Conservation (phyloP, 2,329 filamentous ascomycete genomes). For the Thyridium curvatum region DNA sequence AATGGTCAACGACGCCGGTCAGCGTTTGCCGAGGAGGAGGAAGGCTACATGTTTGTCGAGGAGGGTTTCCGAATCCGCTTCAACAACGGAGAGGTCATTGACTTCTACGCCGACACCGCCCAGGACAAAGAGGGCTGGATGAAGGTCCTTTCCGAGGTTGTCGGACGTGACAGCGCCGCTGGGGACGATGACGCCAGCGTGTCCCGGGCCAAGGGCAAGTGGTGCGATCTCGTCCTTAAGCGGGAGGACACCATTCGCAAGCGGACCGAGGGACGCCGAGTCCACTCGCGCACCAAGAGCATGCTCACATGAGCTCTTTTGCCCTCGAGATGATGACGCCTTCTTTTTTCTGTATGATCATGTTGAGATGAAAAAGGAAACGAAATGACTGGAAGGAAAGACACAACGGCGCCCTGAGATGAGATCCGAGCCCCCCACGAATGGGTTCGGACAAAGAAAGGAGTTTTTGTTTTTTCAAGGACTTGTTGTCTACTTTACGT, state of each 20-base stretch:
- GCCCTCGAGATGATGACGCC: too few relatives aligned
- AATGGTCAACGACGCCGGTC: constrained; percentile 80
- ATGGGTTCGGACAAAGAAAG: neutral
- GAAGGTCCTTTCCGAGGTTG: constrained; percentile 71
- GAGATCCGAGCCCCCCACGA: too few relatives aligned
- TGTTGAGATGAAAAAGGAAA: neutral
- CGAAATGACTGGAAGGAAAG: constrained; percentile 3
- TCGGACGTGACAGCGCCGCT: constrained; percentile 47
- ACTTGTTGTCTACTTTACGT: neutral
- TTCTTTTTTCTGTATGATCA: too few relatives aligned
- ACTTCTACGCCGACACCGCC: constrained; percentile 91
- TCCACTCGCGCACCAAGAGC: constrained; percentile 54
- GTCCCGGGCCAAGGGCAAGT: constrained; percentile 46
- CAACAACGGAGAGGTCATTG: constrained; percentile 95
- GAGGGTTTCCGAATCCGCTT: constrained; percentile 98
- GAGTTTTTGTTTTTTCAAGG: neutral
- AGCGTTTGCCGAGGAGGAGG: constrained; percentile 95
- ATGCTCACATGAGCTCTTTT: constrained; percentile 18
- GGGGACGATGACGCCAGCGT: constrained; percentile 35
- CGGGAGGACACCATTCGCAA: constrained; percentile 53
- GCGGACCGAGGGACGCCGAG: constrained; percentile 43
- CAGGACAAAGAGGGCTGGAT: constrained; percentile 93
- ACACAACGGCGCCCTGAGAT: constrained; percentile 4
- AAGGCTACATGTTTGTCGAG: constrained; percentile 99
- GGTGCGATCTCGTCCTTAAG: constrained; percentile 63